phyloP scores from a whole-genome alignment of 177 flowering plant species.

The Telopea speciosissima region DNA sequence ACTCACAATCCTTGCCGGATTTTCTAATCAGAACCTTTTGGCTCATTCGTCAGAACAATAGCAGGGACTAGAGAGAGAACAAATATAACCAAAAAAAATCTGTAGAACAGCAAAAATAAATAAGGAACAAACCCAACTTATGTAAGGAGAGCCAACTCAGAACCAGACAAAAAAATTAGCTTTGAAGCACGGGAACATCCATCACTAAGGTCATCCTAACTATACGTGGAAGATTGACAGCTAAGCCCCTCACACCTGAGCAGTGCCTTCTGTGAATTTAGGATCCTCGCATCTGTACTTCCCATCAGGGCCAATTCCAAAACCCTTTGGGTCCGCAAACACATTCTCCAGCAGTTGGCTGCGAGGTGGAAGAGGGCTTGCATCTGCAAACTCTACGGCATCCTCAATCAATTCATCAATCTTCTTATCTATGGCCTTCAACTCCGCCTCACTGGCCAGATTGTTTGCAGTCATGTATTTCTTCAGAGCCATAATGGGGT shows the following conservation, averaged over 20 bases:
- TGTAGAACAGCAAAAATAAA: no score
- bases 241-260: conserved; percentile 50
- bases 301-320: conserved; percentile 93
- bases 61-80: not conserved
- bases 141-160: no score
- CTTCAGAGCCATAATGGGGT: conserved; percentile 82
- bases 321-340: conserved; percentile 87
- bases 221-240: not conserved
- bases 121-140: no score
- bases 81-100: not conserved
- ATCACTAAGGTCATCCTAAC: conserved; percentile 1
- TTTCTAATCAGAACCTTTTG: not conserved
- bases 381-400: conserved; percentile 88
- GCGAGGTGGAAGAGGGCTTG: conserved; percentile 62
- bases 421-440: conserved; percentile 87
- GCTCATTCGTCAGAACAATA: not conserved
- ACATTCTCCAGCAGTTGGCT: conserved; percentile 80
- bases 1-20: not conserved
- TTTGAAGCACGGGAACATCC: not conserved
- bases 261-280: conserved; percentile 88
- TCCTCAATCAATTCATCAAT: conserved; percentile 83
- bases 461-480: conserved; percentile 76
- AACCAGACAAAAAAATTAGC: not conserved
- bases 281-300: conserved; percentile 95
- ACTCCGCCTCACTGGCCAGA: conserved; percentile 61